Base-by-base conservation (phyloP, 2,329 filamentous ascomycete species). In the Aphanoascus verrucosus region DNA sequence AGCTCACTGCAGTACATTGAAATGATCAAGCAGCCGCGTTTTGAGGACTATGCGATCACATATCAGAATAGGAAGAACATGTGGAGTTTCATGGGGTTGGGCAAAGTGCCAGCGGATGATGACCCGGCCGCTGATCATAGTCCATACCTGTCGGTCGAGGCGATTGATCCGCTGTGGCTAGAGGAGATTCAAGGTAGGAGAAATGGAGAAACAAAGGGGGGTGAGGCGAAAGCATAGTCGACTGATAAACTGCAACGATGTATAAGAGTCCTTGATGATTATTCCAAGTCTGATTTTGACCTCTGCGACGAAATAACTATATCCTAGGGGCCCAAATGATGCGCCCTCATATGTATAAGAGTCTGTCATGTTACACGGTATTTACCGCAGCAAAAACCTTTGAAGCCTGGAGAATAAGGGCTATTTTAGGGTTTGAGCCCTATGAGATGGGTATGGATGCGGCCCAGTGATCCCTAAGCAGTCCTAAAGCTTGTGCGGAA, bases 1-100 rank as follows among this genome's bases (percentile, higher is more conserved):
- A 72, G 68, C 2, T 74, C 70, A 0, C 68, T 78, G 41, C 75
- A 78, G 52, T 78, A 77, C 55, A 65, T 69, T 34, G 66, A 74
- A 53, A 58, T 67, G 1, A 70, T 74, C 54, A 63, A 67, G 42
- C 58, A 63, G 5, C 70, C 70, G 2, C 64, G 72, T 23, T 74
- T 65, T 53, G 72, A 74, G 61, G 72, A 75, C 57, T 74, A 70
- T 58, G 68, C 71, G n/a, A 71, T 72, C 54, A 55, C 45, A 2
- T 56, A 58, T 38, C 6, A 34, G 42, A 57, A 56, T 32, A 60
- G 56, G 52, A 59, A 59, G 58, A 61, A 64, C 28, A 55, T 49
- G 55, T 69, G 64, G 63, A 65, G 62, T 12, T 68, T 61, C 55
- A 49, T 69, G 38, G 66, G 65, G 14, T 56, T 67, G 56, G 66